Conservation (phyloP, 1,139 yeast genomes). For the Debaryomyces sp. region DNA sequence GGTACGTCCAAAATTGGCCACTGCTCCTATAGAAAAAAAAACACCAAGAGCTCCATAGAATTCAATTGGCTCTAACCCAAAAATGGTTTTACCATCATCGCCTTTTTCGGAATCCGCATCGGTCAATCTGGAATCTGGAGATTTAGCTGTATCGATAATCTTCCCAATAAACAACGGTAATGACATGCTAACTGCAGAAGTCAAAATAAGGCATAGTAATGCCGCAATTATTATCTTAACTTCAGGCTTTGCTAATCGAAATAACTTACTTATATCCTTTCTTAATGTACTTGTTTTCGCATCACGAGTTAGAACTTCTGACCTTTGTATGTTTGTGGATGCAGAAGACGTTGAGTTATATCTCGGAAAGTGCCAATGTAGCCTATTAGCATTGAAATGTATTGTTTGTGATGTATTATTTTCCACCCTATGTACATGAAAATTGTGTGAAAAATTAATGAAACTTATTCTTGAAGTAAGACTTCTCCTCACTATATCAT, state of each 20-base stretch:
- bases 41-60: slow-evolving; percentile 42
- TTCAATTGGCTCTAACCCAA: slow-evolving; percentile 36
- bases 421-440: slow-evolving; percentile 6
- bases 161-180: slow-evolving; percentile 85
- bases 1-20: slow-evolving; percentile 80
- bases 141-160: slow-evolving; percentile 47
- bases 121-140: slow-evolving; percentile 8
- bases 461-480: background rate
- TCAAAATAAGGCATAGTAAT: slow-evolving; percentile 60
- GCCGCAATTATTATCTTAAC: slow-evolving; percentile 46
- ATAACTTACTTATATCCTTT: slow-evolving; percentile 29
- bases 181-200: slow-evolving; percentile 56
- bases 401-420: background rate
- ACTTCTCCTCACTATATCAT: background rate
- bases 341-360: slow-evolving; percentile 1
- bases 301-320: slow-evolving; percentile 6
- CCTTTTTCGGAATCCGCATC: slow-evolving; percentile 20
- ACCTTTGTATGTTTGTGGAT: background rate
- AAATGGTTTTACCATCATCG: slow-evolving; percentile 27
- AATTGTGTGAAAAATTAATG: background rate
- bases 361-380: background rate
- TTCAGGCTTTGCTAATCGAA: slow-evolving; percentile 45
- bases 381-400: background rate
- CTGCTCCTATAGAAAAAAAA: slow-evolving; percentile 67
- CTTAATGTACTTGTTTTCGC: slow-evolving; percentile 3